These are phyloP conservation scores for Cupressus sempervirens DNA, from an alignment of 75 land plant genomes.

Conservation along the genomic window DNA sequence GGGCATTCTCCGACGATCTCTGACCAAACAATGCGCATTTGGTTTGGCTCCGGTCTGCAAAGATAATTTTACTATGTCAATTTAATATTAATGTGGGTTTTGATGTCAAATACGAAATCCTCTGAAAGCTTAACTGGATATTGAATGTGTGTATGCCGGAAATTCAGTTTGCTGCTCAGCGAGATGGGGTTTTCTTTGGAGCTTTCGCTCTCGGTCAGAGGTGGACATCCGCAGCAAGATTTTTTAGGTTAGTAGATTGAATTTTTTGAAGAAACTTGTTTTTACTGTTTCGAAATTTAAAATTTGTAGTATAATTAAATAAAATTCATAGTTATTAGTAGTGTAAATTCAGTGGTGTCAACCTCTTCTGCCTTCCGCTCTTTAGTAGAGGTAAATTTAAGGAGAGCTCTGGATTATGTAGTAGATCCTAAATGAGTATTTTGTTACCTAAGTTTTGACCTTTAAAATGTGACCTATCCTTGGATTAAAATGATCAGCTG, in stretches of 20 bases:
- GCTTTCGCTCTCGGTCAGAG: slow-evolving; percentile 10
- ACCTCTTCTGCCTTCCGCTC: neutral
- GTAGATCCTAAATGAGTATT: neutral
- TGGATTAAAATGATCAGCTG: too few species aligned
- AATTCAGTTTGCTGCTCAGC: neutral
- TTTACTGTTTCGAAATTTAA: neutral
- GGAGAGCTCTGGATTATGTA: neutral
- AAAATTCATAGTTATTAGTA: too few species aligned
- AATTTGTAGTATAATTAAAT: neutral
- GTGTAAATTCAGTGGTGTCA: neutral
- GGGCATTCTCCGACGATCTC: neutral
- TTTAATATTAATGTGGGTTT: neutral
- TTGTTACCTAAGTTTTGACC: neutral
- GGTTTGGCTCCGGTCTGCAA: neutral
- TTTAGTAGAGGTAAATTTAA: too few species aligned
- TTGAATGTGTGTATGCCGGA: neutral
- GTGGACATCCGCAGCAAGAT: slow-evolving; percentile 21
- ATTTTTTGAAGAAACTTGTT: neutral
- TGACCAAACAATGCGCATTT: neutral
- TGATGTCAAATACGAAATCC: neutral
- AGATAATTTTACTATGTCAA: neutral
- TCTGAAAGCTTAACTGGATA: neutral
- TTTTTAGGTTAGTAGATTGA: slow-evolving; percentile 20
- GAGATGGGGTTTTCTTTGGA: neutral
- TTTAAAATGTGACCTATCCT: too few species aligned